phyloP scores from a whole-genome alignment of 176 grass and related monocot genomes.

The Triticum dicoccoides region DNA sequence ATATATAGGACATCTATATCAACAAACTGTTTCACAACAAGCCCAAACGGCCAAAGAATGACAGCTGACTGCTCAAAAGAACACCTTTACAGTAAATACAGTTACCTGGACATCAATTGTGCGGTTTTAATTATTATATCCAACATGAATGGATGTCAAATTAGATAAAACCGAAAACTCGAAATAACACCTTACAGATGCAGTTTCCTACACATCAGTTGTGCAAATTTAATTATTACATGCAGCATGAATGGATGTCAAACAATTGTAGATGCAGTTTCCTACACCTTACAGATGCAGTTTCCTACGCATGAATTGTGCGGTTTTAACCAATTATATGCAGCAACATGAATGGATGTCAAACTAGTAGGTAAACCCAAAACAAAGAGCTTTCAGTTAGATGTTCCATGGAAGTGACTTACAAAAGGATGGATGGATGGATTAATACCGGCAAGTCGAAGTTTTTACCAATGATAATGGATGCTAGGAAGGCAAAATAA shows the following conservation, averaged over 20 bases:
- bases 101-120: neutral
- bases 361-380: neutral
- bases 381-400: neutral
- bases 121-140: neutral
- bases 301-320: neutral
- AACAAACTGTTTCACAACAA: neutral
- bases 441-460: neutral
- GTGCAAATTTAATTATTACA: neutral
- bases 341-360: neutral
- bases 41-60: neutral
- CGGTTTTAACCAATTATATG: neutral
- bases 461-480: neutral
- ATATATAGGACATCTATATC: neutral
- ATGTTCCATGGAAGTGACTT: neutral
- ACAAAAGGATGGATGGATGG: neutral
- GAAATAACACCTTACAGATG: neutral
- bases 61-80: neutral
- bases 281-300: neutral
- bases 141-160: neutral
- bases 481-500: neutral
- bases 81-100: neutral
- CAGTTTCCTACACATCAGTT: neutral
- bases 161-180: no score
- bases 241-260: neutral
- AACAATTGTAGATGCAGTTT: no score